Evolutionary conservation across 306 rosid genomes (phyloP), one percentile per base, ranked within the genome.

Genomic region (Pyrus communis): DNA sequence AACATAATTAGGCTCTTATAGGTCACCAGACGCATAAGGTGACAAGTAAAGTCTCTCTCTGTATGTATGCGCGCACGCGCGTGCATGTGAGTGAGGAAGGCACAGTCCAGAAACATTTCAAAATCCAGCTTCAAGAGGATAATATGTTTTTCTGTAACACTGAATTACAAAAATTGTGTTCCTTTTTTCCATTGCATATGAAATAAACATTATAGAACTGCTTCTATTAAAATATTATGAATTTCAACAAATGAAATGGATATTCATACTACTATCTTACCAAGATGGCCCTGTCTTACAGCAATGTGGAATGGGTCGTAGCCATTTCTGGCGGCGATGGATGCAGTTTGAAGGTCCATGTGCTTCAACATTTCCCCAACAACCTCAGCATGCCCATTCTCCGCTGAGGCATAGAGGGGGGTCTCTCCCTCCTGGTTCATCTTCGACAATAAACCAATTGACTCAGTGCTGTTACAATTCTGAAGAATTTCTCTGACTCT

Each of bases 351-450:
- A 79, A 94, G 90, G 86, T 94, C 90, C 88, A 85, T 85, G 83
- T 86, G 76, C 81, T 85, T 89, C 80, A 92, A 78, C 91, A 94
- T 90, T 85, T 90, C 97, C 51, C 83, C 85, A 60, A 92, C 95
- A 61, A 92, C 80, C 54, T 77, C 19, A 74, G 86, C 85, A 74
- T 92, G 87, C 25, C 97, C 98, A 71, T 84, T 85, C 79, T 94
- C 98, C 3, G 98, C 88, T 3, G 98, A 97, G 15, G 69, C 91
- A 75, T 94, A 94, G 72, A 94, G 96, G 54, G 98, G 88, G 62
- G 98, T 94, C 84, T 94, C 98, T 71, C 92, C 97, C 79, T 94
- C 98, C 21, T 78, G 89, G 75, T 94, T 94, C 82, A 84, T 88
- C 74, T 87, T 94, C 7, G 90, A 84, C 86, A 91, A 80, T 75